Percentiles rank a stretch among this genome's conserved stretches.
These are phyloP conservation scores for Gentiana straminea DNA, from an alignment of 257 asterid species.

Conservation along the genomic window DNA sequence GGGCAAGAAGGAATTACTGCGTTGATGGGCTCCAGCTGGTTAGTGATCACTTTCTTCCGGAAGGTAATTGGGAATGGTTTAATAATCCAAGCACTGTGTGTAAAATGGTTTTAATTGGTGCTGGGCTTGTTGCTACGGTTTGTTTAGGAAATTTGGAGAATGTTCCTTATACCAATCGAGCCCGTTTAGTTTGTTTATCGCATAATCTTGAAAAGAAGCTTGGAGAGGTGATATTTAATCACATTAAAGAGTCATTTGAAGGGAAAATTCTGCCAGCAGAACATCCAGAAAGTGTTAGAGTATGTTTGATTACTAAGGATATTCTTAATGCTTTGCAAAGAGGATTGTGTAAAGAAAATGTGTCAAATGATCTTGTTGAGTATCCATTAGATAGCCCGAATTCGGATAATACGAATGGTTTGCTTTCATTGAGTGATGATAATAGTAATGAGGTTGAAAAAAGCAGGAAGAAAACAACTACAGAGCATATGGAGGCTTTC, in stretches of 20 bases:
- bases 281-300: constrained; percentile 82
- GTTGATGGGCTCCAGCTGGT: constrained; percentile 31
- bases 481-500: constrained; percentile 64
- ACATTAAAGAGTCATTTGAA: constrained; percentile 31
- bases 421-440: constrained; percentile 25
- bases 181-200: constrained; percentile 74
- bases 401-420: constrained; percentile 16
- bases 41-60: constrained; percentile 50
- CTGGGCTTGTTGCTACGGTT: constrained; percentile 56
- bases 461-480: constrained; percentile 54
- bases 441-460: constrained; percentile 25
- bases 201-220: constrained; percentile 38
- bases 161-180: constrained; percentile 73
- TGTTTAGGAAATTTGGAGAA: constrained; percentile 76
- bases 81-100: constrained; percentile 45
- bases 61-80: constrained; percentile 56
- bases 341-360: constrained; percentile 67
- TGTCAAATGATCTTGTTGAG: constrained; percentile 53
- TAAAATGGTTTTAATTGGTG: constrained; percentile 33
- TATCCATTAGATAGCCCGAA: constrained; percentile 32
- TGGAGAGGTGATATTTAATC: constrained; percentile 55
- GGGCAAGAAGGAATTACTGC: constrained; percentile 63
- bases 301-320: constrained; percentile 52
- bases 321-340: constrained; percentile 67
- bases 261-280: constrained; percentile 76